Evolutionary conservation across 805 yeast species (phyloP), one percentile per base, ranked within the genome.

Genomic region (Jamesozyma spencerorum): DNA sequence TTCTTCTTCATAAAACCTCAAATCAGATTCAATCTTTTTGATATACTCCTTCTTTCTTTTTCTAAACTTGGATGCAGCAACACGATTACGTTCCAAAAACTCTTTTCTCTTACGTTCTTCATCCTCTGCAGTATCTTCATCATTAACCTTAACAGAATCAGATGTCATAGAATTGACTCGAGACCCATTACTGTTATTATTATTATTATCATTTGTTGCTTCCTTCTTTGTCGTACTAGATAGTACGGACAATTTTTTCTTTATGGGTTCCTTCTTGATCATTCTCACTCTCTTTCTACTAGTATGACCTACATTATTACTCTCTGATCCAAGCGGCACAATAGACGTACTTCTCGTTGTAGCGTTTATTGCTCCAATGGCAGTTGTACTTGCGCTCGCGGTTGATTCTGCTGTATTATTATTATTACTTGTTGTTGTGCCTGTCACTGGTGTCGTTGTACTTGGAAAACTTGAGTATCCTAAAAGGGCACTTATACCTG

Each of bases 21-120:
- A 70, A 57, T 87, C 94, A 36, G 71, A 76, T 58, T 87, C 94
- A 75, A 92, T 81, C 50, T 81, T 82, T 43, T 75, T 79, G 27
- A 87, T 74, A 69, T 82, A 81, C 57, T 85, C 86, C 66, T 92
- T 92, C 69, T 92, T 92, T 42, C 97, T 75, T 62, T 85, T 94
- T 44, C 98, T 75, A 68, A 97, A 92, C 58, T 87, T 88, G 18
- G 92, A 78, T 0, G 98, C 98, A 0, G 98, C 98, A 8, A 92
- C 77, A 43, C 98, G 72, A 61, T 92, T 92, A 47, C 97, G 71
- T 58, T 92, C 98, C 48, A 92, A 63, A 53, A 77, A 90, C 55
- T 69, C 80, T 57, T 71, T 77, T 47, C 88, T 74, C 35, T 53
- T 60, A n/a, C 53, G 55, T 55, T 84, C 86, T 64, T 81, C 74